Base-by-base conservation (phyloP, 495 filamentous ascomycete species). In the Clohesyomyces aquaticus region DNA sequence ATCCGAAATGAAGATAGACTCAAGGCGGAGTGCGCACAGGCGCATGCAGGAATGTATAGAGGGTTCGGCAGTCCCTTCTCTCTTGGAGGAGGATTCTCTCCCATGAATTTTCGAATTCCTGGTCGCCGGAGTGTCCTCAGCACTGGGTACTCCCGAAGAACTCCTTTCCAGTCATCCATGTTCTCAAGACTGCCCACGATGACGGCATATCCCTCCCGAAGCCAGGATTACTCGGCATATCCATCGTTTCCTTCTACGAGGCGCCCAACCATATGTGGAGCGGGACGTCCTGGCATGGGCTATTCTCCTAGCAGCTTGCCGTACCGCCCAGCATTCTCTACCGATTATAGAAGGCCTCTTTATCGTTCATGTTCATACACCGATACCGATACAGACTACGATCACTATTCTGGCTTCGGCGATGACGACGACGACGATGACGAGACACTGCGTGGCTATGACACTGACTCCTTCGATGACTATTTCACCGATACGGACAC, bases 1-100 rank as follows among this genome's bases (percentile, higher is more conserved):
- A 16, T 16, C 19, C 47, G 47, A 50, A 50, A 50, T 22, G 3
- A 50, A 14, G 47, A 21, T 9, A 50, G 47, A 26, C 25, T 50
- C 21, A 23, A 12, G 6, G 19, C 47, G 25, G 19, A 21, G 25
- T 21, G 19, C n/a, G 21, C n/a, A 50, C 47, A 14, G 6, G 32
- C 32, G 32, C 6, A 38, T 6, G 6, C 6, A 38, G 14, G 32
- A 6, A 38, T 14, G 32, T 14, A 6, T 38, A 38, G 32, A 38
- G 32, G 32, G 6, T 38, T 38, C 14, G 32, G 32, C 32, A 6
- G 14, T 38, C 32, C 32, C 6, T 14, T 6, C 32, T 38, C 14
- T 14, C 14, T 6, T 38, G 32, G 32, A 38, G 32, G 32, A 38
- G 32, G 32, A 38, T 38, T 38, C 32, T 14, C 32, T 6, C 6